These are phyloP conservation scores for Akebia trifoliata DNA, from an alignment of 164 flowering plant genomes.

Conservation along the genomic window DNA sequence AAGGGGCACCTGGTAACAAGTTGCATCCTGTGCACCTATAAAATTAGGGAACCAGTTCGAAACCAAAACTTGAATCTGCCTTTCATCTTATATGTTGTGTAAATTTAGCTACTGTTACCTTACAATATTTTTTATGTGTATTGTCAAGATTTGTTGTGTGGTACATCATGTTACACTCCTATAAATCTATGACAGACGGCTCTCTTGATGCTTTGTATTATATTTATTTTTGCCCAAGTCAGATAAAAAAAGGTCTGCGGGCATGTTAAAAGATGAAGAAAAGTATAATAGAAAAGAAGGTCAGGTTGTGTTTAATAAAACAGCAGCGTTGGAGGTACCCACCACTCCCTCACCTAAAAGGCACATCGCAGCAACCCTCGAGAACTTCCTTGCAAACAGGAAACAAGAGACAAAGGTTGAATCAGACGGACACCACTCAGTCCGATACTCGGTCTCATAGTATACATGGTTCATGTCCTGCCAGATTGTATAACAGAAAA, in stretches of 20 bases:
- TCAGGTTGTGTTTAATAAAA: constrained; percentile 16
- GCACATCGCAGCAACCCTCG: constrained; percentile 82
- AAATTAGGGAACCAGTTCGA: too few species aligned
- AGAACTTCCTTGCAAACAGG: constrained; percentile 85
- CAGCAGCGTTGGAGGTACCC: constrained; percentile 30
- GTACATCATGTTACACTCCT: neutral
- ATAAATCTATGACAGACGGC: neutral
- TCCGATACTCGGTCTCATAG: constrained; percentile 73
- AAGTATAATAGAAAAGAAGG: neutral
- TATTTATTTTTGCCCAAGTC: neutral
- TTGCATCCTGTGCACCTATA: too few species aligned
- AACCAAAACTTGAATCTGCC: too few species aligned
- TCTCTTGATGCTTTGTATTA: neutral
- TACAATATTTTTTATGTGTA: neutral
- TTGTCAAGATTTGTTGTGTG: neutral
- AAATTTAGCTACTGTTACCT: constrained; percentile 2
- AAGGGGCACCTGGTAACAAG: too few species aligned
- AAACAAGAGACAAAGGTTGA: constrained; percentile 63
- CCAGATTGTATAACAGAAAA: constrained; percentile 4
- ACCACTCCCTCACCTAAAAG: constrained; percentile 61
- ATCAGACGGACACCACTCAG: constrained; percentile 76
- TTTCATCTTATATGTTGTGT: neutral
- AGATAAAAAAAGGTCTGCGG: neutral
- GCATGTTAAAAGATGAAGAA: constrained; percentile 4
- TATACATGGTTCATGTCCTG: constrained; percentile 78